A percentile compares a stretch with the other conserved stretches of the same genome.
Conservation (phyloP, 1,139 yeast species). For the Ogataea hybrid region DNA sequence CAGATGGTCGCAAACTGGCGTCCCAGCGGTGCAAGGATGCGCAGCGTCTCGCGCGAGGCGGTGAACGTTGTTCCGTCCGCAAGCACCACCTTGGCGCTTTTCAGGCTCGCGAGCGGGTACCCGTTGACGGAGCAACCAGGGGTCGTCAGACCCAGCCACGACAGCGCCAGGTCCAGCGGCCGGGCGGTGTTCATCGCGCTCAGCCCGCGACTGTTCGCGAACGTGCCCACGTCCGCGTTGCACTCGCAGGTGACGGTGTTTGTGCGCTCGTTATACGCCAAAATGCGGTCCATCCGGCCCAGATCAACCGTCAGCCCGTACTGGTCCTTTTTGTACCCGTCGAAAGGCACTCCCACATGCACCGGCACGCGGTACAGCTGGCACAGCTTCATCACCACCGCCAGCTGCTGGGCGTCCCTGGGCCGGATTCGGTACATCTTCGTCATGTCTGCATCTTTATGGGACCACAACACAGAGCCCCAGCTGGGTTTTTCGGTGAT, state of each 20-base stretch:
- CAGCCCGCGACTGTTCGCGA: conserved; percentile 7
- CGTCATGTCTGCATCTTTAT: conserved; percentile 32
- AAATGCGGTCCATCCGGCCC: conserved; percentile 11
- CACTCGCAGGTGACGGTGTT: conserved; percentile 8
- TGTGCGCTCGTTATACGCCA: conserved; percentile 4
- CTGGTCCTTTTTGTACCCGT: conserved; percentile 5
- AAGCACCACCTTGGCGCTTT: conserved; percentile 23
- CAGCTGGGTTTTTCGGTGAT: conserved; percentile 41
- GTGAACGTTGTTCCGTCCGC: conserved; percentile 27
- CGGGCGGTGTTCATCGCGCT: neutral
- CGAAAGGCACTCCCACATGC: conserved; percentile 13
- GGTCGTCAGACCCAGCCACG: conserved; percentile 20
- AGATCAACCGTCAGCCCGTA: conserved; percentile 20
- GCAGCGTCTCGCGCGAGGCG: conserved; percentile 10
- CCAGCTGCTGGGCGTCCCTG: conserved; percentile 22
- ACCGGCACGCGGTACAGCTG: conserved; percentile 29
- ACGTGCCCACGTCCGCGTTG: conserved; percentile 5
- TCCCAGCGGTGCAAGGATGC: conserved; percentile 14
- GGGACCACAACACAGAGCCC: conserved; percentile 39
- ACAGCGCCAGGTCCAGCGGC: conserved; percentile 22
- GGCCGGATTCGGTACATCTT: conserved; percentile 24
- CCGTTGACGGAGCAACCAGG: conserved; percentile 14
- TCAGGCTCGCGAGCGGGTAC: conserved; percentile 12
- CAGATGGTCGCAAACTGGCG: conserved; percentile 22
- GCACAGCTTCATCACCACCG: conserved; percentile 23